A percentile compares a stretch with the other conserved stretches of the same genome.
These are phyloP conservation scores for Trichosporon asahii DNA, from an alignment of 1,284 basidiomycete genomes.

Conservation along the genomic window DNA sequence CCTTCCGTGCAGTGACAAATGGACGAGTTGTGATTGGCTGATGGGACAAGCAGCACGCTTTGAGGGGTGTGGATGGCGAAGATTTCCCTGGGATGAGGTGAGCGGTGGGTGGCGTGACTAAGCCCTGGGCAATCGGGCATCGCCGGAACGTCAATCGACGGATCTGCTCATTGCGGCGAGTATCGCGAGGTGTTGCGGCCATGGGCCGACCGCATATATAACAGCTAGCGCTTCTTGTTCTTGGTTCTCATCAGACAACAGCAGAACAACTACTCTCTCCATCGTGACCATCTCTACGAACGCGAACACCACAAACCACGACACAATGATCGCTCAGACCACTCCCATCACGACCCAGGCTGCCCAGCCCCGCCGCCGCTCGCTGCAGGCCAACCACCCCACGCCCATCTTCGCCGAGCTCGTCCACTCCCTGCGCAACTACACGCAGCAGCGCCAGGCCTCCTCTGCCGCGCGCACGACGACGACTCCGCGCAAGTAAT, in stretches of 20 bases:
- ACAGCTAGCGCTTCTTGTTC: not conserved
- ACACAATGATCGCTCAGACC: not conserved
- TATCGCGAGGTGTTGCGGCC: no score
- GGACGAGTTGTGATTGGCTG: not conserved
- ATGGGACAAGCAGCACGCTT: not conserved
- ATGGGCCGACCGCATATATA: not conserved
- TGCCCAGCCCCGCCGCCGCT: slow-evolving; percentile 6
- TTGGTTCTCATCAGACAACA: not conserved
- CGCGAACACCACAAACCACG: not conserved
- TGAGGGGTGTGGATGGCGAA: not conserved
- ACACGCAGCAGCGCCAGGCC: not conserved
- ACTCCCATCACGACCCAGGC: not conserved
- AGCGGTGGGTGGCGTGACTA: slow-evolving; percentile 2
- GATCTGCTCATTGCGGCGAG: not conserved
- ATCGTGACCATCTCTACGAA: not conserved
- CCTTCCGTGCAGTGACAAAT: not conserved
- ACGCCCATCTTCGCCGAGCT: slow-evolving; percentile 8
- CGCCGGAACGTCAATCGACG: not conserved
- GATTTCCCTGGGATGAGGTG: not conserved
- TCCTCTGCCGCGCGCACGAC: not conserved
- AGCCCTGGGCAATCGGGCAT: not conserved
- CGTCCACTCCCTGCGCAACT: not conserved
- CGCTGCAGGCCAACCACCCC: not conserved
- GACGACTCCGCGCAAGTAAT: not conserved
- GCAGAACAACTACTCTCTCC: not conserved